Conservation (phyloP, 441 rosid genomes). For the Eutrema salsugineum region DNA sequence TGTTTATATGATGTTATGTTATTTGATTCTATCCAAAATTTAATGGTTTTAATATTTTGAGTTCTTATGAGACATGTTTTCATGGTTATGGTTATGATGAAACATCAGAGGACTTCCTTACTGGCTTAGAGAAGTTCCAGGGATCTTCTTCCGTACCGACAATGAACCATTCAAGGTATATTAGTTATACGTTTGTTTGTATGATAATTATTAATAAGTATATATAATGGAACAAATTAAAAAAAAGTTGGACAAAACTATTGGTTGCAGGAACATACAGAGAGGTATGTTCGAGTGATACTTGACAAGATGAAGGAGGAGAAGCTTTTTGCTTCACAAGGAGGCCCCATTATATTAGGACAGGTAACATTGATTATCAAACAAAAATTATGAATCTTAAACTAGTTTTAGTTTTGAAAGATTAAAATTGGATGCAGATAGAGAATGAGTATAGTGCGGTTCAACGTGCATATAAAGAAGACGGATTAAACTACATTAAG, state of each 20-base stretch:
- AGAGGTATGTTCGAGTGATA: constrained; percentile 49
- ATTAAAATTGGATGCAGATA: constrained; percentile 44
- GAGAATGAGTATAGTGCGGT: constrained; percentile 87
- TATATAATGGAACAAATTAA: background rate
- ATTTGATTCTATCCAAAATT: background rate
- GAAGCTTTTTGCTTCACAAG: constrained; percentile 71
- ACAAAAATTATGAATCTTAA: background rate
- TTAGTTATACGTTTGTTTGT: background rate
- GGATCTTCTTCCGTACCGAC: constrained; percentile 66
- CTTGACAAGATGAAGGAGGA: constrained; percentile 51
- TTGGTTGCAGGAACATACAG: constrained; percentile 52
- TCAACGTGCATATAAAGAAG: constrained; percentile 66
- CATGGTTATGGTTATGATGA: constrained; percentile 7
- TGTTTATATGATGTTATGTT: background rate
- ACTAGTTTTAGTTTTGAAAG: background rate
- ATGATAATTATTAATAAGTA: background rate
- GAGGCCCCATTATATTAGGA: constrained; percentile 79
- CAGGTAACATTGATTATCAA: constrained; percentile 59
- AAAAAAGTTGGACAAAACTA: background rate
- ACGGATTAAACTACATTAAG: constrained; percentile 58
- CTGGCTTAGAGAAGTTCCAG: constrained; percentile 77
- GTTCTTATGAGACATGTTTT: constrained; percentile 9
- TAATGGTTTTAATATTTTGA: background rate
- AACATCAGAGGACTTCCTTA: constrained; percentile 72
- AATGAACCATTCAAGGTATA: constrained; percentile 73